phyloP scores from a whole-genome alignment of 2,329 filamentous ascomycete species.

The Fusarium albosuccineum region DNA sequence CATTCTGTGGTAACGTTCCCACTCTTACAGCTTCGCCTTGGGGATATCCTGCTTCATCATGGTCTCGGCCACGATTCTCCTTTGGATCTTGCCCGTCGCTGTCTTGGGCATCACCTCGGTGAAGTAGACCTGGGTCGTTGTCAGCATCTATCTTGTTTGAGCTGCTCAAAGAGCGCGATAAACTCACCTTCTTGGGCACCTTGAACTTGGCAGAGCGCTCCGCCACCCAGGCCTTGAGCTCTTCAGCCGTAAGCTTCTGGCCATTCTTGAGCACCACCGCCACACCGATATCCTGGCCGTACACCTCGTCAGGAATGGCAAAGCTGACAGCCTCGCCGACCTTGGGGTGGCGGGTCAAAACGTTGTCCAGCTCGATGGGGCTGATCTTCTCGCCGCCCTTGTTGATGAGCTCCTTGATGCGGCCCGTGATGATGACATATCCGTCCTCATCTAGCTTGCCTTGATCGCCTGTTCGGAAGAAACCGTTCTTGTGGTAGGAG shows the following conservation, averaged over 20 bases:
- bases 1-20: background rate
- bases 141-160: constrained; percentile 1
- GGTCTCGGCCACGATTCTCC: constrained; percentile 85
- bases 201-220: constrained; percentile 86
- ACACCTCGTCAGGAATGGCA: constrained; percentile 84
- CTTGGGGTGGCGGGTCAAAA: constrained; percentile 78
- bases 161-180: background rate
- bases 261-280: constrained; percentile 80
- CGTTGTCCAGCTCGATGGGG: constrained; percentile 89
- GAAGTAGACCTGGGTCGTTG: constrained; percentile 74
- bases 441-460: constrained; percentile 84
- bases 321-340: constrained; percentile 87
- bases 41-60: constrained; percentile 78
- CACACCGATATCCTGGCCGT: constrained; percentile 84
- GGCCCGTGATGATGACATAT: constrained; percentile 88
- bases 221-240: constrained; percentile 76
- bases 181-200: constrained; percentile 80
- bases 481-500: constrained; percentile 80
- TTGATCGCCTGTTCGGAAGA: constrained; percentile 91
- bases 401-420: constrained; percentile 94
- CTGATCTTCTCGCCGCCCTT: constrained; percentile 92
- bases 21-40: constrained; percentile 67
- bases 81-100: constrained; percentile 90
- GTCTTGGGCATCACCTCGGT: constrained; percentile 90
- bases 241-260: constrained; percentile 66